Evolutionary conservation across 305 asterid genomes (phyloP).

Genomic region (Plantago lanceolata): DNA sequence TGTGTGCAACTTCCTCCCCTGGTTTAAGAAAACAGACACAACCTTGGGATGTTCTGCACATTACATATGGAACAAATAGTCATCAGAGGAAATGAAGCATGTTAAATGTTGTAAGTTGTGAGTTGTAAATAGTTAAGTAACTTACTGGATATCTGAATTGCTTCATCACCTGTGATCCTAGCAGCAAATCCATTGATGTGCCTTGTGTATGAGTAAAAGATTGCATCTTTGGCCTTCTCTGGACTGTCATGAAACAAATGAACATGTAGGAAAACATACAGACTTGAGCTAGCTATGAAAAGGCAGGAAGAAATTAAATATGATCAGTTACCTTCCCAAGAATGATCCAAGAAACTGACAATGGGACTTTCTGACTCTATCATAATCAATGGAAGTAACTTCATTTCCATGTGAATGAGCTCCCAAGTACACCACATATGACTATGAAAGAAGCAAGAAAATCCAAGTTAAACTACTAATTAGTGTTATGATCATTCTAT

Average conservation of each 20-base stretch:
- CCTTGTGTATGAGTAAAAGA: constrained; percentile 71
- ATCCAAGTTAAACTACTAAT: background rate
- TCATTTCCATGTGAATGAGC: constrained; percentile 66
- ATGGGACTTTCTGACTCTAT: constrained; percentile 58
- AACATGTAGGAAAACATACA: background rate
- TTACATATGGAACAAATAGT: background rate
- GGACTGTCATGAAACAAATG: constrained; percentile 28
- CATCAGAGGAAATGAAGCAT: constrained; percentile 4
- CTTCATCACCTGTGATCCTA: constrained; percentile 62
- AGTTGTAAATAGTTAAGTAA: background rate
- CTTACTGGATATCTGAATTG: constrained; percentile 56
- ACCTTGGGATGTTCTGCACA: constrained; percentile 69
- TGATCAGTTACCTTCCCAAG: constrained; percentile 61
- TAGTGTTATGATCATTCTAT: constrained; percentile 1
- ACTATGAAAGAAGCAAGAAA: constrained; percentile 35
- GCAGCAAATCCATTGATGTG: constrained; percentile 97
- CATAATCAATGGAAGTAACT: constrained; percentile 45
- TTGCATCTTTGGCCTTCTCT: constrained; percentile 62
- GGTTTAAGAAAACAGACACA: constrained; percentile 77
- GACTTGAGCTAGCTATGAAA: background rate
- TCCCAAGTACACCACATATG: constrained; percentile 91
- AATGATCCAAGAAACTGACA: constrained; percentile 73
- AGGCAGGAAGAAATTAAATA: background rate
- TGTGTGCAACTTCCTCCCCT: constrained; percentile 69
- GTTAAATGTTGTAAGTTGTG: background rate